Percentiles rank a stretch among this genome's conserved stretches.
These are phyloP conservation scores for Aspergillus sp. DNA, from an alignment of 2,329 filamentous ascomycete genomes.

Conservation along the genomic window DNA sequence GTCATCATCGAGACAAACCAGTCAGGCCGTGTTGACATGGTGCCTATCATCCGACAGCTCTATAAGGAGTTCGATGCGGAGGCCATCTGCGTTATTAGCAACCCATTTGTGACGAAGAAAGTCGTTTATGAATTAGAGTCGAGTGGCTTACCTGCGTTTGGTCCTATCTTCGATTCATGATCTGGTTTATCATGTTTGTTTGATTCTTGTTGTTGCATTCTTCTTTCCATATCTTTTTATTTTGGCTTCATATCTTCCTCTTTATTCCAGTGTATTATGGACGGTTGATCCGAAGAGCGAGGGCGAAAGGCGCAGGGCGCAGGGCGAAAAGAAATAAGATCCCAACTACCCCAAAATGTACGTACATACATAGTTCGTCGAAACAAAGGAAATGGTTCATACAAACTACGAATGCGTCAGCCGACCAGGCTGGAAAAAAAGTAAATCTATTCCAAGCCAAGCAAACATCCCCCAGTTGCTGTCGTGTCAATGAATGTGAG, in stretches of 20 bases:
- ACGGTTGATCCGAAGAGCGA: background rate
- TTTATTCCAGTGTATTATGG: background rate
- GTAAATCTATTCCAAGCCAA: background rate
- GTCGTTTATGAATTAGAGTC: slow-evolving; percentile 69
- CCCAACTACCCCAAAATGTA: background rate
- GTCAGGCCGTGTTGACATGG: slow-evolving; percentile 61
- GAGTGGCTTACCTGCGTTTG: slow-evolving; percentile 66
- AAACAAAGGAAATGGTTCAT: background rate
- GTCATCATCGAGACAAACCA: slow-evolving; percentile 66
- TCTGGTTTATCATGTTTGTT: slow-evolving; percentile 8
- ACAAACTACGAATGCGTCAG: background rate
- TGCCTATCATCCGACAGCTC: slow-evolving; percentile 56
- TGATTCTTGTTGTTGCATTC: background rate
- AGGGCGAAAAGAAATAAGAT: background rate
- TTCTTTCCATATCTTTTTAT: background rate
- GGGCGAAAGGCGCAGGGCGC: background rate
- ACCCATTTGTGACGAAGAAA: slow-evolving; percentile 65
- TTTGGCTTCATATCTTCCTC: background rate
- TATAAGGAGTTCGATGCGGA: slow-evolving; percentile 53
- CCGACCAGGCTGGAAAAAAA: background rate
- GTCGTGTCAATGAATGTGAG: background rate
- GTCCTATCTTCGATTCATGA: slow-evolving; percentile 71
- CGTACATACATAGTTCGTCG: background rate
- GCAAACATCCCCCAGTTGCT: background rate
- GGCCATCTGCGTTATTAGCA: slow-evolving; percentile 72